Conservation (phyloP, 257 asterid genomes). For the Sherardia arvensis region DNA sequence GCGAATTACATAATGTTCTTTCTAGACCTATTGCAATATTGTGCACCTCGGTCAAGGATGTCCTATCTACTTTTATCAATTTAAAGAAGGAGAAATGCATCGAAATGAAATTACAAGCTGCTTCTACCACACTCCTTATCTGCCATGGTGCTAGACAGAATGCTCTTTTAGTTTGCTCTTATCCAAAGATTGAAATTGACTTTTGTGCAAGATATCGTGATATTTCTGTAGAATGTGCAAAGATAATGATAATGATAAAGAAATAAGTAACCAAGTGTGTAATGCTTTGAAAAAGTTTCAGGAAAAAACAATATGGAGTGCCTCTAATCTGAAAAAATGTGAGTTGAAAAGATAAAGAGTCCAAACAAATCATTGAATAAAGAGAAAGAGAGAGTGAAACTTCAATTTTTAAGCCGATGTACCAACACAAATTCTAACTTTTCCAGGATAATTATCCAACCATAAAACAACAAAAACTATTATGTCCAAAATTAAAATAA, state of each 20-base stretch:
- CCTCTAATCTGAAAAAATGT: no score
- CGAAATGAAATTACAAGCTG: no score
- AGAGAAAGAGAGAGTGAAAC: neutral
- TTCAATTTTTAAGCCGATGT: no score
- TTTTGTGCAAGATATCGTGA: constrained; percentile 53
- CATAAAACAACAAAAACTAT: neutral
- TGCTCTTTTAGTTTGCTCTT: constrained; percentile 57
- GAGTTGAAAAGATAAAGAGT: no score
- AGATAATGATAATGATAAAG: neutral
- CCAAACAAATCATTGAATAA: neutral
- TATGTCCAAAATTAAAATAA: neutral
- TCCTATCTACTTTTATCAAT: no score
- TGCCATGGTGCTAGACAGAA: constrained; percentile 66
- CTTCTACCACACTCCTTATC: no score
- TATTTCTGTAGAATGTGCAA: constrained; percentile 72
- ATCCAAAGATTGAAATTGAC: constrained; percentile 60
- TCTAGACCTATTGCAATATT: no score
- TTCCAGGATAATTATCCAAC: neutral
- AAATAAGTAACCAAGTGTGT: neutral
- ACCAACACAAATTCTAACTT: neutral
- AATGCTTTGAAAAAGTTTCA: neutral
- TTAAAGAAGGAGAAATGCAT: no score
- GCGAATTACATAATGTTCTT: no score
- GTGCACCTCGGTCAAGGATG: no score
- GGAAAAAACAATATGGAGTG: no score